Conservation (phyloP, 192 early-diverging fungal species). For the Dissophora globulifera region DNA sequence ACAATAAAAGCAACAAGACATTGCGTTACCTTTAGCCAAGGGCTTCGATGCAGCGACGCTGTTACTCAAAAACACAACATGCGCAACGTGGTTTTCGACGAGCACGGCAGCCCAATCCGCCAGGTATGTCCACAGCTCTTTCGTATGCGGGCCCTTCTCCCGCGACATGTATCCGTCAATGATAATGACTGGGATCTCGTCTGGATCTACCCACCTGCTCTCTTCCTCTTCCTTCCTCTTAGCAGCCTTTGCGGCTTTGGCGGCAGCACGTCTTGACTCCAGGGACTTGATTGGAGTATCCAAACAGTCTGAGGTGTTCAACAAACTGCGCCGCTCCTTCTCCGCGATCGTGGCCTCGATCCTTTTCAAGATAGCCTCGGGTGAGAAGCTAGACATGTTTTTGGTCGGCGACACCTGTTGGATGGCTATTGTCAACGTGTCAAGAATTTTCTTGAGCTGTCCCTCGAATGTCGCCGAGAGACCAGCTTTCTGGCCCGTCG, state of each 20-base stretch:
- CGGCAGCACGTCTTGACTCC: neutral
- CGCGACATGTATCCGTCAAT: slow-evolving; percentile 90
- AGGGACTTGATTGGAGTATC: neutral
- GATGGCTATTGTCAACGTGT: slow-evolving; percentile 75
- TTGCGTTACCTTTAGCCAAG: slow-evolving; percentile 70
- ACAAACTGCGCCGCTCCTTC: slow-evolving; percentile 11
- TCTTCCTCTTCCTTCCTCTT: slow-evolving; percentile 16
- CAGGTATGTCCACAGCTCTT: slow-evolving; percentile 75
- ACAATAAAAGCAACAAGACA: neutral
- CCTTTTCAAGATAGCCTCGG: slow-evolving; percentile 46
- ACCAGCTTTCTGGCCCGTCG: slow-evolving; percentile 88
- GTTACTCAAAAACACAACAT: slow-evolving; percentile 88
- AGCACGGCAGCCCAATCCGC: slow-evolving; percentile 89
- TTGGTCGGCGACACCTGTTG: slow-evolving; percentile 39
- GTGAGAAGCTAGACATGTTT: slow-evolving; percentile 59
- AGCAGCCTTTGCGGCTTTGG: slow-evolving; percentile 3
- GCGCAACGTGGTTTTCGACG: slow-evolving; percentile 87
- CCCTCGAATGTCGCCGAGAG: slow-evolving; percentile 83
- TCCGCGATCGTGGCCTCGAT: slow-evolving; percentile 43
- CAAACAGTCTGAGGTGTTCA: neutral
- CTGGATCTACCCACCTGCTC: slow-evolving; percentile 50
- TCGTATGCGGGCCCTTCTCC: slow-evolving; percentile 67
- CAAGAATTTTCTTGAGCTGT: slow-evolving; percentile 87
- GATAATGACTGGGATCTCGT: slow-evolving; percentile 86
- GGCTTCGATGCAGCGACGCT: slow-evolving; percentile 74